A percentile compares a stretch with the other conserved stretches of the same genome.
Evolutionary conservation across 2,329 filamentous ascomycete genomes (phyloP).

Genomic region (Thielaviopsis euricoi): DNA sequence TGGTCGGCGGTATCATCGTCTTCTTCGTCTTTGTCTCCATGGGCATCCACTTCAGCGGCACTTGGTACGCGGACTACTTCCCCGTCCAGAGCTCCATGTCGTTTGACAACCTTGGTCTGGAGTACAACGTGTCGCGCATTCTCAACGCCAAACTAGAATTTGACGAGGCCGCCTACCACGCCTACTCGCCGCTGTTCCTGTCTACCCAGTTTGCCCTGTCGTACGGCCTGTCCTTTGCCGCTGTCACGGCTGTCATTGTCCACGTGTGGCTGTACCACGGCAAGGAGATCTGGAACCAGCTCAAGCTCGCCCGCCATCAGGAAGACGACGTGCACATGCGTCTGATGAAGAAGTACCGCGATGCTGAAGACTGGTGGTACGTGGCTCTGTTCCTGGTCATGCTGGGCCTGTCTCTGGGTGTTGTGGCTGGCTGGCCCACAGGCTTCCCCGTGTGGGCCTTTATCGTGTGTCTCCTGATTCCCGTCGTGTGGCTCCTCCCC

Average conservation of each 20-base stretch:
- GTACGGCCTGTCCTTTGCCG: slow-evolving; percentile 52
- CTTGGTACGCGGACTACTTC: slow-evolving; percentile 33
- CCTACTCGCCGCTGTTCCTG: slow-evolving; percentile 46
- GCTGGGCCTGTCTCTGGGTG: slow-evolving; percentile 36
- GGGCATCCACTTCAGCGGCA: slow-evolving; percentile 28
- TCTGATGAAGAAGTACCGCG: slow-evolving; percentile 43
- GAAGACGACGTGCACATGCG: slow-evolving; percentile 44
- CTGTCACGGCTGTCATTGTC: slow-evolving; percentile 42
- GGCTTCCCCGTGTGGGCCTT: slow-evolving; percentile 42
- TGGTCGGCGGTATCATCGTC: slow-evolving; percentile 34
- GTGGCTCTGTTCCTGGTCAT: slow-evolving; percentile 33
- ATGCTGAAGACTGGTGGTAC: slow-evolving; percentile 46
- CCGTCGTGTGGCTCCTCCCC: slow-evolving; percentile 41
- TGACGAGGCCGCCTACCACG: slow-evolving; percentile 32
- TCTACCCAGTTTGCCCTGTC: slow-evolving; percentile 42
- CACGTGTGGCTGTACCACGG: slow-evolving; percentile 41
- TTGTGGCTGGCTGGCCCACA: slow-evolving; percentile 38
- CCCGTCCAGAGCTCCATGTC: slow-evolving; percentile 36
- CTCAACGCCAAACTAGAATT: slow-evolving; percentile 32
- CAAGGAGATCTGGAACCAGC: slow-evolving; percentile 36
- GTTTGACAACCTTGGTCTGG: slow-evolving; percentile 37
- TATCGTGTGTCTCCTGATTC: slow-evolving; percentile 38
- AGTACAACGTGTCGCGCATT: slow-evolving; percentile 35
- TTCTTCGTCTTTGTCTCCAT: slow-evolving; percentile 31
- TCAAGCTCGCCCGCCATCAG: slow-evolving; percentile 36